Evolutionary conservation across 2,329 filamentous ascomycete genomes (phyloP), one percentile per base, ranked within the genome.

Genomic region (Hortaea sp.): DNA sequence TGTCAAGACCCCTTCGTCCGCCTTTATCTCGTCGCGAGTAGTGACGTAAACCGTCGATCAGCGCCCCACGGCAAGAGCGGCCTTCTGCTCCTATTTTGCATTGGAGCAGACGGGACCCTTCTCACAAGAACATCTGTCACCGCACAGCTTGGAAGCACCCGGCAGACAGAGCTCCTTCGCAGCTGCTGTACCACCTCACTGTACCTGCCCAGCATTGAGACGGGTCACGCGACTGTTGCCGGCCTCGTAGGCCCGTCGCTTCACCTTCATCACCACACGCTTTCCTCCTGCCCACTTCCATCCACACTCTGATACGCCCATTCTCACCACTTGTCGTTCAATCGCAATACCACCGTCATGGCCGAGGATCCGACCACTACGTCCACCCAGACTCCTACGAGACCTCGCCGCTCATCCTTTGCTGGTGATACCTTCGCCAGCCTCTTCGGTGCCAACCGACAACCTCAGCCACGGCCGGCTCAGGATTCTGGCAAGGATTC

Each of bases 381-480:
- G 63, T 35, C 59, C 55, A 45, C 55, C 62, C 63, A 63, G 35
- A 58, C 55, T 44, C 55, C 62, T 13, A 40, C 65, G 11, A 60
- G 65, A 42, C 58, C 62, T 39, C 68, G 71, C 42, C 70, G 71
- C 52, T 67, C 70, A 32, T 73, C 70, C 5, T 63, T 74, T 49
- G 68, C 69, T 2, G 68, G 69, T 51, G 67, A 71, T 58, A 70
- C 69, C 3, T 70, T 74, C 52, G 69, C 69, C 43, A 69, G 71
- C 57, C 62, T 74, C 41, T 73, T 74, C 53, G 67, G 65, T 49
- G 63, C 62, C 39, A 62, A 63, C 44, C 57, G 58, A 49, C 49
- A 47, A 45, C 41, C 49, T 51, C 31, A 53, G 50, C 29, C 55
- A 49, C 41, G 53, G 45, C 58, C 52, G 38, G 35, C 43, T 29